Conservation (phyloP, 257 asterid species). For the Prunella vulgaris region DNA sequence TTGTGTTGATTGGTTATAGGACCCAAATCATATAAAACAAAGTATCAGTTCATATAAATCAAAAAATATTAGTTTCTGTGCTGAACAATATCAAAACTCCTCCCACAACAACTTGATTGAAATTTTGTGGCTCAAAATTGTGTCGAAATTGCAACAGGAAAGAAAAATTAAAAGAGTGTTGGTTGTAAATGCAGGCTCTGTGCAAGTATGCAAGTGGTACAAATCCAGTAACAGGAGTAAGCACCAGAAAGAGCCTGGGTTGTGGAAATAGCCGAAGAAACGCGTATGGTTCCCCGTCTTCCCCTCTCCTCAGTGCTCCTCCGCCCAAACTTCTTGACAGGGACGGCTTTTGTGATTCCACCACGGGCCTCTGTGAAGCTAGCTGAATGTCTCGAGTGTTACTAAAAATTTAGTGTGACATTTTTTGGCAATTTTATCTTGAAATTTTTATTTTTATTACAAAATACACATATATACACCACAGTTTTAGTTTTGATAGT, state of each 20-base stretch:
- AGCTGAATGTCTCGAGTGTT: background rate
- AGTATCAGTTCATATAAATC: background rate
- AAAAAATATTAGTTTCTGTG: background rate
- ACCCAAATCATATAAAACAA: background rate
- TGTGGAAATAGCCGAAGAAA: slow-evolving; percentile 89
- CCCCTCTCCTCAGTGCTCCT: slow-evolving; percentile 90
- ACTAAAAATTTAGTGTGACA: too few species aligned
- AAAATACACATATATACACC: too few species aligned
- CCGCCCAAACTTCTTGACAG: slow-evolving; percentile 82
- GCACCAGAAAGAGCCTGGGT: slow-evolving; percentile 88
- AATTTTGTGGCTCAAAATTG: background rate
- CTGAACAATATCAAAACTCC: background rate
- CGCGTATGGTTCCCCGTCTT: slow-evolving; percentile 93
- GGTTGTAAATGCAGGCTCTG: slow-evolving; percentile 50
- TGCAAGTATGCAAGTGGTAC: slow-evolving; percentile 95
- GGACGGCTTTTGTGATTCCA: slow-evolving; percentile 81
- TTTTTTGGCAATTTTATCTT: background rate
- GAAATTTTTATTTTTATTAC: too few species aligned
- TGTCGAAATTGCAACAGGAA: background rate
- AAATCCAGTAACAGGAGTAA: slow-evolving; percentile 80
- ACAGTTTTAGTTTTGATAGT: background rate
- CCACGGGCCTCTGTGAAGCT: slow-evolving; percentile 80
- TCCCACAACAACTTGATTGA: background rate
- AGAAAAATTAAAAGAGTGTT: background rate
- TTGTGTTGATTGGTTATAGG: background rate